Evolutionary conservation across 2,329 filamentous ascomycete genomes (phyloP).

Genomic region (Aspergillus sp.): DNA sequence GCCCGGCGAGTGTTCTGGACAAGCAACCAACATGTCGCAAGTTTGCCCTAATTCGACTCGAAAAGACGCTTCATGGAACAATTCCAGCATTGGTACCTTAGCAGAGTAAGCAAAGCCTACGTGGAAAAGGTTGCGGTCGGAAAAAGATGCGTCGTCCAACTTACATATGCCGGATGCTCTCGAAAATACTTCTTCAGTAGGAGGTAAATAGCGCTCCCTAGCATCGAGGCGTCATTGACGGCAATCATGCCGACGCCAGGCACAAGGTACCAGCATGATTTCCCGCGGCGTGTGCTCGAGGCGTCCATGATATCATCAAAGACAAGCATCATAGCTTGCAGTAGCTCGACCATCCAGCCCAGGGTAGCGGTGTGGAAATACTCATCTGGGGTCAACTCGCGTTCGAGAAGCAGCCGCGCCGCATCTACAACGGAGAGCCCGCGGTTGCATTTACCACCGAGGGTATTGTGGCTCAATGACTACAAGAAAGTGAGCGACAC

Average conservation of each 20-base stretch:
- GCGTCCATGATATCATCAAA: conserved; percentile 98
- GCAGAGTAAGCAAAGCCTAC: too few relatives aligned
- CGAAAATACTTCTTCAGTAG: conserved; percentile 94
- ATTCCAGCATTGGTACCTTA: too few relatives aligned
- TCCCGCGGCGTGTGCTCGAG: conserved; percentile 89
- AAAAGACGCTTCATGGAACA: too few relatives aligned
- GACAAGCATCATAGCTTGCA: conserved; percentile 98
- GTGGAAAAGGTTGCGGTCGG: too few relatives aligned
- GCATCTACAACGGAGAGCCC: conserved; percentile 97
- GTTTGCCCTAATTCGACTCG: conserved; percentile 78
- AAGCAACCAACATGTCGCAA: conserved; percentile 91
- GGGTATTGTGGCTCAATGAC: conserved; percentile 80
- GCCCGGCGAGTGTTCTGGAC: conserved; percentile 66
- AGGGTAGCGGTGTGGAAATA: conserved; percentile 88
- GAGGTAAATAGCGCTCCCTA: conserved; percentile 85
- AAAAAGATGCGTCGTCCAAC: too few relatives aligned
- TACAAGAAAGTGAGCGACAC: conserved; percentile 37
- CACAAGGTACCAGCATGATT: conserved; percentile 95
- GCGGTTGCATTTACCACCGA: conserved; percentile 97
- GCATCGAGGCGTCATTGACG: conserved; percentile 98
- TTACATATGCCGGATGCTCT: conserved; percentile 79
- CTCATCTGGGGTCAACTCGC: conserved; percentile 72
- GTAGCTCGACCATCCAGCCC: conserved; percentile 98
- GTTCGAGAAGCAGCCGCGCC: conserved; percentile 71
- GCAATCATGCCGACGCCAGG: conserved; percentile 89